Conservation (phyloP, 1,139 yeast genomes). For the Blastobotrys proliferans region DNA sequence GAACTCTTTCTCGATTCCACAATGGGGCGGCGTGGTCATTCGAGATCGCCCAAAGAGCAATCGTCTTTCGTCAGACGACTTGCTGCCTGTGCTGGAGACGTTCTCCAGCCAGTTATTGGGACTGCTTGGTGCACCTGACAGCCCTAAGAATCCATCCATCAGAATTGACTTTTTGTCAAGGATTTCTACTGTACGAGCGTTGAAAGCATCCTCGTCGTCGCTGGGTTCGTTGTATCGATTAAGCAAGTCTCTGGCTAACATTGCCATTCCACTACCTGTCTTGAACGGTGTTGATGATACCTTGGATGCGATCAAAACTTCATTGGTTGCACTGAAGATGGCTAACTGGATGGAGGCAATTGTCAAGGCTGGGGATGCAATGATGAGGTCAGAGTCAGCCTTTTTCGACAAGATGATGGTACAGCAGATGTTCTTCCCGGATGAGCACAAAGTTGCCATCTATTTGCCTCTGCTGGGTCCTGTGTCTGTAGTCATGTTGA, state of each 20-base stretch:
- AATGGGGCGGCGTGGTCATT: slow-evolving; percentile 68
- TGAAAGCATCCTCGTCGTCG: slow-evolving; percentile 49
- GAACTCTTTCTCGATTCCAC: slow-evolving; percentile 77
- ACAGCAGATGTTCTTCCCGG: slow-evolving; percentile 90
- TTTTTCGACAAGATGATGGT: slow-evolving; percentile 94
- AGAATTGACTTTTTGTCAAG: slow-evolving; percentile 68
- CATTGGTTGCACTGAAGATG: slow-evolving; percentile 33
- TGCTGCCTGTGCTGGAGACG: slow-evolving; percentile 57
- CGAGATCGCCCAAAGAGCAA: slow-evolving; percentile 25
- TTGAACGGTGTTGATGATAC: slow-evolving; percentile 45
- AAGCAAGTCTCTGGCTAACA: slow-evolving; percentile 63
- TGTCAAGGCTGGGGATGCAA: slow-evolving; percentile 51
- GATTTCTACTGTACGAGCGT: slow-evolving; percentile 51
- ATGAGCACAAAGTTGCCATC: slow-evolving; percentile 91
- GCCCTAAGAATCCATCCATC: slow-evolving; percentile 53
- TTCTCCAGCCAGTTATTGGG: slow-evolving; percentile 73
- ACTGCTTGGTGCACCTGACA: slow-evolving; percentile 62
- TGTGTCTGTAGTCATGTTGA: slow-evolving; percentile 57
- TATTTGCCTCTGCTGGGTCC: slow-evolving; percentile 90
- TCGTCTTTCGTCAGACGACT: slow-evolving; percentile 42
- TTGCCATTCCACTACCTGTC: slow-evolving; percentile 76
- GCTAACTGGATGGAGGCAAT: slow-evolving; percentile 48
- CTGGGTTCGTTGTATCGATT: slow-evolving; percentile 67
- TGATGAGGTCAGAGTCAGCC: slow-evolving; percentile 62
- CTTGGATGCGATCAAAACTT: slow-evolving; percentile 35